Evolutionary conservation across 2,329 filamentous ascomycete species (phyloP), one percentile per base, ranked within the genome.

Genomic region (Zasmidium cellare): DNA sequence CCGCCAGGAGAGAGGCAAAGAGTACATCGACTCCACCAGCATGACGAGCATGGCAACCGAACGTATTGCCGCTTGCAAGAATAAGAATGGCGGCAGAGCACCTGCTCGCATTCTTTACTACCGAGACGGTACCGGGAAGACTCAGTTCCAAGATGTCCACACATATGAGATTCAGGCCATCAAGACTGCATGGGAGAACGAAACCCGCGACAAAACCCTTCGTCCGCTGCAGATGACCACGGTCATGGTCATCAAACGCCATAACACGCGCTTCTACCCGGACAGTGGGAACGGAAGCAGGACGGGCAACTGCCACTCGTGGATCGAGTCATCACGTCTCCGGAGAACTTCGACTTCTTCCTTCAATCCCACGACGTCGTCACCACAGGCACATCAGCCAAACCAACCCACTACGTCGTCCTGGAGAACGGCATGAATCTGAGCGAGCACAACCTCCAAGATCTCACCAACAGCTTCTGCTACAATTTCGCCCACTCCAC

Each of bases 281-380:
- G 12, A 16, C 93, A 1, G 94, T 97, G 60, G 31, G 46, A 53
- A 2, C 3, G 45, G 12, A 19, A 52, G 65, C 92, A 97, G 67
- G 38, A 61, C 47, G 20, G 55, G 50, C 18, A 67, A 67, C 48
- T n/a, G 47, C 7, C 51, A 2, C 55, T 65, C 0, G 58, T 68
- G 2, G 61, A 68, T 38, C 7, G 19, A 9, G 53, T 44, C 19
- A 58, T 67, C 51, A 61, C 58, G 35, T 9, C 35, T 6, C 11
- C 11, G 35, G 3, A 16, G 35, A 18, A 5, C 35, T 41, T 52
- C 12, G 64, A 68, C 53, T 67, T 67, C 57, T 66, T 47, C 45
- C 58, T 67, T 1, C 63, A 64, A 23, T 61, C 64, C 9, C 66
- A 68, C 51, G 35, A 41, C 16, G 35, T 41, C 6, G 35, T 9